Conservation (phyloP, 768 basidiomycete genomes). For the Sporobolomyces pararoseus region DNA sequence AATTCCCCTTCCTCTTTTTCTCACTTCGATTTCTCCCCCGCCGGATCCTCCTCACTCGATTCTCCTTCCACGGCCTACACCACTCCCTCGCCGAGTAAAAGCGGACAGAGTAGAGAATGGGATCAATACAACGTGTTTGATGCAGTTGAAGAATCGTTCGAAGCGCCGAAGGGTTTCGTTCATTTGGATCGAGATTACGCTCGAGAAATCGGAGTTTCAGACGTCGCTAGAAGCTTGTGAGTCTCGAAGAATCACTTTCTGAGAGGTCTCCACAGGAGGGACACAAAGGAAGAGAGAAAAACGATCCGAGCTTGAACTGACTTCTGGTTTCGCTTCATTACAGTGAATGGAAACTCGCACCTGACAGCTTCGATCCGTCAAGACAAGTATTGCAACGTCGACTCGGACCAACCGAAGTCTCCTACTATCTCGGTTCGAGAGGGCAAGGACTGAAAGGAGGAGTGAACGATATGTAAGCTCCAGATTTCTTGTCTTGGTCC, state of each 20-base stretch:
- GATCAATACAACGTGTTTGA: too few species aligned
- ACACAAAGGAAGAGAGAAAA: neutral
- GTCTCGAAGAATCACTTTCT: neutral
- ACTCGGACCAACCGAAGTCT: slow-evolving; percentile 70
- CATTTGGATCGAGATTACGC: slow-evolving; percentile 1
- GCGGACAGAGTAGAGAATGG: neutral
- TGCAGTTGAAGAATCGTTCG: neutral
- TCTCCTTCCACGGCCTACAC: slow-evolving; percentile 9
- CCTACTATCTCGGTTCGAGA: slow-evolving; percentile 75
- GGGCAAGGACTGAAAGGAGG: slow-evolving; percentile 55
- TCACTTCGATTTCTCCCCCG: neutral
- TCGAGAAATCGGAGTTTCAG: neutral
- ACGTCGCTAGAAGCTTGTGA: slow-evolving; percentile 21
- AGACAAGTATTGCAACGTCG: slow-evolving; percentile 53
- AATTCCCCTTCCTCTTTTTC: neutral
- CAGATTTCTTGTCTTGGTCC: neutral
- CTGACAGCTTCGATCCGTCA: neutral
- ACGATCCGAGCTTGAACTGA: neutral
- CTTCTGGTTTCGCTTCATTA: neutral
- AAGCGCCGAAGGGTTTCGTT: slow-evolving; percentile 1
- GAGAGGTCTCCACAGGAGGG: too few species aligned
- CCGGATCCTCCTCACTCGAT: neutral
- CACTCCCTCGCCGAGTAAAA: neutral
- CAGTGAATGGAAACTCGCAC: slow-evolving; percentile 22
- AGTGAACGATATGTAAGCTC: slow-evolving; percentile 77